Evolutionary conservation across 331 rosid genomes (phyloP).

Genomic region (Pyracantha coccinea): DNA sequence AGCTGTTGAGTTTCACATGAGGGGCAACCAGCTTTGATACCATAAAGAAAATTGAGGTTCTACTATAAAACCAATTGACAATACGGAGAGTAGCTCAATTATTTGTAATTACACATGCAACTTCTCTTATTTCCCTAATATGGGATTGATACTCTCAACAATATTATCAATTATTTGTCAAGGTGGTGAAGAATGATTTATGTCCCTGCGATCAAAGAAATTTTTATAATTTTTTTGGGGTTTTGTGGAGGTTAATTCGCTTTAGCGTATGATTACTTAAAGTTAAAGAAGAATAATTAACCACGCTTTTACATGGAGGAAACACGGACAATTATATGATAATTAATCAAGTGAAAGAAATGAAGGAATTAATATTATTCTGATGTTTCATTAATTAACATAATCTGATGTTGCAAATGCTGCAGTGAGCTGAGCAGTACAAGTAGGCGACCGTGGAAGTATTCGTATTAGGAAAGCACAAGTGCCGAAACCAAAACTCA

Average conservation of each 20-base stretch:
- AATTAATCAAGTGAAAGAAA: background rate
- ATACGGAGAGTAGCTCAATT: no score
- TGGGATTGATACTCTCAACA: no score
- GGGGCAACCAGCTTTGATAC: no score
- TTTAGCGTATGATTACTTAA: background rate
- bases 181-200: background rate
- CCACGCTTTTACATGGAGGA: background rate
- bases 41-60: no score
- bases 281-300: background rate
- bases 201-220: background rate
- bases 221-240: no score
- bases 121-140: no score
- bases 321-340: background rate
- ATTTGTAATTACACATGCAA: no score
- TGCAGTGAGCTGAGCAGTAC: background rate
- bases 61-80: no score
- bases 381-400: background rate
- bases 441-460: background rate
- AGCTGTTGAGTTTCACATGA: no score
- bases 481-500: no score
- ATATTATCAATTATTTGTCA: background rate
- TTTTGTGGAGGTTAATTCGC: no score
- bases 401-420: background rate
- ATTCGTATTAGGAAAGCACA: background rate
- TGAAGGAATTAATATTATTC: background rate